phyloP scores from a whole-genome alignment of 768 basidiomycete genomes.

The Wakefieldia striispora region DNA sequence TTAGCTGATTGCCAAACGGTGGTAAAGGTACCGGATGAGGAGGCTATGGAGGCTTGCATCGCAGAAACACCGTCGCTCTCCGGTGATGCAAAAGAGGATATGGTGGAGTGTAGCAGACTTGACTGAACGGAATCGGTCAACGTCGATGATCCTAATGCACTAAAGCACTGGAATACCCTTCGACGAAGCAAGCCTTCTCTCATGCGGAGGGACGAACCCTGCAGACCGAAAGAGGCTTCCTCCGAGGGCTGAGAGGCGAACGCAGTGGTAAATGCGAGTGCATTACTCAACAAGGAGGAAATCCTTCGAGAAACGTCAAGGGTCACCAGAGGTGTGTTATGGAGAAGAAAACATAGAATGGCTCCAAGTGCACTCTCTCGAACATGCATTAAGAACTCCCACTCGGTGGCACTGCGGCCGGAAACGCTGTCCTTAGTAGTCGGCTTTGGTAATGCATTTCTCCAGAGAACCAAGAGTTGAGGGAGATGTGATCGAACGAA shows the following conservation, averaged over 20 bases:
- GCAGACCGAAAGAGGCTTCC: constrained; percentile 45
- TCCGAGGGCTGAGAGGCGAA: constrained; percentile 72
- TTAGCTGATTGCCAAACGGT: constrained; percentile 85
- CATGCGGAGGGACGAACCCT: constrained; percentile 62
- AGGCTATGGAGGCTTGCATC: constrained; percentile 89
- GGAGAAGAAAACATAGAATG: constrained; percentile 80
- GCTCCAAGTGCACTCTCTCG: constrained; percentile 89
- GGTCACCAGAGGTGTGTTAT: constrained; percentile 79
- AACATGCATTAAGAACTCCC: constrained; percentile 88
- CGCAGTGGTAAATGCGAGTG: constrained; percentile 84
- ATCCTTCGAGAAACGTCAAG: constrained; percentile 90
- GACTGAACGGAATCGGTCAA: constrained; percentile 83
- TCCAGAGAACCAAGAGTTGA: constrained; percentile 92
- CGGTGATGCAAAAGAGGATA: constrained; percentile 80
- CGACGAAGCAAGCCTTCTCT: constrained; percentile 82
- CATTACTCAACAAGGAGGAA: constrained; percentile 82
- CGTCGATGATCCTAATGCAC: constrained; percentile 71
- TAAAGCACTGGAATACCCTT: constrained; percentile 88
- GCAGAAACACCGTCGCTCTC: constrained; percentile 82
- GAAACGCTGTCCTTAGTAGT: constrained; percentile 78
- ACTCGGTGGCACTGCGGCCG: constrained; percentile 72
- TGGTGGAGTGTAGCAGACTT: constrained; percentile 75
- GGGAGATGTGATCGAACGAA: constrained; percentile 93
- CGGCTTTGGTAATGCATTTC: constrained; percentile 94
- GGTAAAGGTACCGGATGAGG: constrained; percentile 79